Conservation (phyloP, 2,329 filamentous ascomycete genomes). For the Dactylonectria estremocensis region DNA sequence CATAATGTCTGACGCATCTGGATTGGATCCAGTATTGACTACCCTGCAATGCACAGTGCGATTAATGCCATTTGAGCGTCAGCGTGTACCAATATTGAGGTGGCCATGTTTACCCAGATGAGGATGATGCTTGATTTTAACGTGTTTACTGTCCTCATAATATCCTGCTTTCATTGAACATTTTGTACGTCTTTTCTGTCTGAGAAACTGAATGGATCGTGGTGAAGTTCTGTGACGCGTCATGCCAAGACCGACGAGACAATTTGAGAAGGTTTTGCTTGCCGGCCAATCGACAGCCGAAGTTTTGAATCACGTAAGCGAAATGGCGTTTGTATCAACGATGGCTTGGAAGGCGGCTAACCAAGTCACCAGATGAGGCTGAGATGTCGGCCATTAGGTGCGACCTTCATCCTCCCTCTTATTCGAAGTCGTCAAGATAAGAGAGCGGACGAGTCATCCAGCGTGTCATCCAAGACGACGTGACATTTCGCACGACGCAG, state of each 20-base stretch:
- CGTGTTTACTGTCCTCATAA: too few relatives aligned
- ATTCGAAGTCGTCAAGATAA: not conserved
- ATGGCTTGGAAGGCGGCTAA: not conserved
- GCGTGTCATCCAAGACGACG: not conserved
- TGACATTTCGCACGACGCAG: not conserved
- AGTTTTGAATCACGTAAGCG: slow-evolving; percentile 45
- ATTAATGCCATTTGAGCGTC: too few relatives aligned
- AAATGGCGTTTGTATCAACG: slow-evolving; percentile 15
- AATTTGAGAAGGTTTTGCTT: slow-evolving; percentile 44
- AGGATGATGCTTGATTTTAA: too few relatives aligned
- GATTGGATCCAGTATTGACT: too few relatives aligned
- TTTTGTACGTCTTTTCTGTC: too few relatives aligned
- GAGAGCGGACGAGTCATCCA: slow-evolving; percentile 5
- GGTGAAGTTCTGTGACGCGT: too few relatives aligned
- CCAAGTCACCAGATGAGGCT: not conserved
- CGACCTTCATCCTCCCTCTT: not conserved
- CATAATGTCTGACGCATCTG: too few relatives aligned
- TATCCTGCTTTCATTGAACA: too few relatives aligned
- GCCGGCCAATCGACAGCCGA: slow-evolving; percentile 36
- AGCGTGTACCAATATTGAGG: too few relatives aligned
- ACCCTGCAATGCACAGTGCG: too few relatives aligned
- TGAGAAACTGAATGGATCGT: too few relatives aligned
- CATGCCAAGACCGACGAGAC: slow-evolving; percentile 13
- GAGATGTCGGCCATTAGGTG: not conserved
- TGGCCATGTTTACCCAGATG: too few relatives aligned